Evolutionary conservation across 495 filamentous ascomycete species (phyloP), one percentile per base, ranked within the genome.

Genomic region (Aspergillus ellipticus): DNA sequence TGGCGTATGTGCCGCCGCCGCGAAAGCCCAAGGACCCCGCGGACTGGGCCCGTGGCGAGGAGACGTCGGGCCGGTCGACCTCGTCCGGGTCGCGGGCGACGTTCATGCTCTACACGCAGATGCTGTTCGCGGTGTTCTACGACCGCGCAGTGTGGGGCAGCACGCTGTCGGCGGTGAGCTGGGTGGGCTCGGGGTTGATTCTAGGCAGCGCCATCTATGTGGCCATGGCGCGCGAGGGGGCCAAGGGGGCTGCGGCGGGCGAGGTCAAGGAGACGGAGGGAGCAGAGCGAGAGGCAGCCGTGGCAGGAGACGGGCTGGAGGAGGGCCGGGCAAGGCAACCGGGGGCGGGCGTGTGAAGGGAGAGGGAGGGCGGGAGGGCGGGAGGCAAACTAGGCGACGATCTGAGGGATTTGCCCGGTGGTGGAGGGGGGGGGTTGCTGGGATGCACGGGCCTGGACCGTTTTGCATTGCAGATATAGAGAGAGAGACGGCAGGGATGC

Each of bases 61-160:
- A 51, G 6, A 43, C 55, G 28, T 6, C 47, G 5, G 43, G 19
- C 4, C 31, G 74, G 72, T 26, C 43, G 31, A 42, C 59, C 4
- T 56, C 57, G 45, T 62, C 63, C 52, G 83, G 84, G 6, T 84
- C 85, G 19, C 79, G 89, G 20, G 92, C 92, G 2, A 95, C 88
- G 5, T 90, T 87, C 19, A 96, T 96, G 90, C 76, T 90, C 4
- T 97, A 96, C 65, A 90, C 85, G 42, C 88, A 95, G 67, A 93
- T 97, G 89, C 66, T 97, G 33, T 96, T 96, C 67, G 92, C 93
- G 10, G 74, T 96, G 15, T 81, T 81, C 13, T 92, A 90, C 64
- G 93, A 97, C 66, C 83, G 84, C 54, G 72, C 87, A 47, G 73
- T 97, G 11, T 97, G 87, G 77, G 87, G 88, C 1, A 82, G 79